Evolutionary conservation across 2,329 filamentous ascomycete genomes (phyloP).

Genomic region (Aspergillus unguis): DNA sequence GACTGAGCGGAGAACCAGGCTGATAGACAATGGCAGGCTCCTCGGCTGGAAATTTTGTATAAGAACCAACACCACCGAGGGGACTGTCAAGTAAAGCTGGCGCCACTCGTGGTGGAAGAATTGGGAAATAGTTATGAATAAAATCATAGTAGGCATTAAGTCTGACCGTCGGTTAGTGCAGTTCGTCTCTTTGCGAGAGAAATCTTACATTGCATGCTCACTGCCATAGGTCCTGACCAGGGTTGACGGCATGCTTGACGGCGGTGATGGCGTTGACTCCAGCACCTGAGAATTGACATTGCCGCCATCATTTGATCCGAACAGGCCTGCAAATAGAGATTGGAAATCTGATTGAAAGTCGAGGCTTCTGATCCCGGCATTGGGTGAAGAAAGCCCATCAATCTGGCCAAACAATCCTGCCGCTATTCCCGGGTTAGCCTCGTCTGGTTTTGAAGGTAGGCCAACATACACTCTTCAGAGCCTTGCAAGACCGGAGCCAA

Average conservation of each 20-base stretch:
- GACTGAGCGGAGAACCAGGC: conserved; percentile 42
- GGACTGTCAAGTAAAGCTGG: conserved; percentile 32
- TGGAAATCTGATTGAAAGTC: conserved; percentile 38
- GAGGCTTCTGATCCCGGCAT: conserved; percentile 39
- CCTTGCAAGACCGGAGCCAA: conserved; percentile 21
- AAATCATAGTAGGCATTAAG: conserved; percentile 47
- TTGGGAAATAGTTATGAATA: conserved; percentile 46
- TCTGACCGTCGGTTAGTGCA: conserved; percentile 27
- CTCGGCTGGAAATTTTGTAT: conserved; percentile 29
- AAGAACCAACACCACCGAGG: conserved; percentile 31
- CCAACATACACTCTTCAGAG: conserved; percentile 34
- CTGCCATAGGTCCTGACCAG: conserved; percentile 40
- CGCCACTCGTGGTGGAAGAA: conserved; percentile 39
- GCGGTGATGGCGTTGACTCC: conserved; percentile 24
- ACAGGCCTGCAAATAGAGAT: conserved; percentile 39
- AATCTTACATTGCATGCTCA: conserved; percentile 40
- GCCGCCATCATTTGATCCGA: conserved; percentile 23
- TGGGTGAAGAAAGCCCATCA: conserved; percentile 39
- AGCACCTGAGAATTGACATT: conserved; percentile 25
- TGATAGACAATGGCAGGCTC: conserved; percentile 33
- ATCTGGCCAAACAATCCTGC: conserved; percentile 41
- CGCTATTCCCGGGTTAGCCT: conserved; percentile 25
- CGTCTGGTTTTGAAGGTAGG: neutral
- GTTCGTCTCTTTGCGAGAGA: neutral
- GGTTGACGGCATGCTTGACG: conserved; percentile 26